Conservation (phyloP, 345 rosid species). For the Hibiscus syriacus region DNA sequence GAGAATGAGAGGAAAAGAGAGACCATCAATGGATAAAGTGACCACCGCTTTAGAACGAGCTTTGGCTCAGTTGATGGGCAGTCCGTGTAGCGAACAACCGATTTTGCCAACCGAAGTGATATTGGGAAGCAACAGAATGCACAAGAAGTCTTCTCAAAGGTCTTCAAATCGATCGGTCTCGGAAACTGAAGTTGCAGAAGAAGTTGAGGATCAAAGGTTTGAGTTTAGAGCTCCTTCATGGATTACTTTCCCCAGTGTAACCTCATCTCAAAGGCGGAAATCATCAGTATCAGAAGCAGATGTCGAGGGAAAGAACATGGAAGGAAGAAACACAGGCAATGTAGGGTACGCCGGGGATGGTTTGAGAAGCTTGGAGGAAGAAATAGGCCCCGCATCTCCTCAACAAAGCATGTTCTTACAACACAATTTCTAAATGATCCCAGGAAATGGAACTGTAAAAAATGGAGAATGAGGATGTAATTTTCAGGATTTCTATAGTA, state of each 20-base stretch:
- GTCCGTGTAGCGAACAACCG: slow-evolving; percentile 82
- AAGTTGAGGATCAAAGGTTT: slow-evolving; percentile 55
- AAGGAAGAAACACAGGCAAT: slow-evolving; percentile 32
- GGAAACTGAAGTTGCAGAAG: slow-evolving; percentile 57
- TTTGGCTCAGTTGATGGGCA: slow-evolving; percentile 87
- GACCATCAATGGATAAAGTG: slow-evolving; percentile 97
- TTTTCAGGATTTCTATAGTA: background rate
- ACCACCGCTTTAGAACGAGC: slow-evolving; percentile 85
- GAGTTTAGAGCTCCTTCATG: slow-evolving; percentile 97
- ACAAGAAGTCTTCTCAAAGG: slow-evolving; percentile 87
- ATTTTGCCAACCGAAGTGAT: slow-evolving; percentile 93
- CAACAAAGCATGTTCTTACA: slow-evolving; percentile 84
- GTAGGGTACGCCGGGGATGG: slow-evolving; percentile 35
- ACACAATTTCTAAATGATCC: slow-evolving; percentile 61
- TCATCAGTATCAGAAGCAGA: slow-evolving; percentile 92
- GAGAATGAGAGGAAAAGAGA: slow-evolving; percentile 91
- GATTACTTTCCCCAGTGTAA: slow-evolving; percentile 95
- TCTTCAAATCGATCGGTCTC: slow-evolving; percentile 64
- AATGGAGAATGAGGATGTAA: background rate
- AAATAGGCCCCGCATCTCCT: slow-evolving; percentile 97
- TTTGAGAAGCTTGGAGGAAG: slow-evolving; percentile 73
- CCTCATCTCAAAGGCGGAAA: slow-evolving; percentile 92
- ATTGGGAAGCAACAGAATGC: slow-evolving; percentile 85
- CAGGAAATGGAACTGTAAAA: background rate
- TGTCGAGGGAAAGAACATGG: slow-evolving; percentile 58